These are phyloP conservation scores for Cladosporium sp. DNA, from an alignment of 2,329 filamentous ascomycete genomes.

Conservation along the genomic window DNA sequence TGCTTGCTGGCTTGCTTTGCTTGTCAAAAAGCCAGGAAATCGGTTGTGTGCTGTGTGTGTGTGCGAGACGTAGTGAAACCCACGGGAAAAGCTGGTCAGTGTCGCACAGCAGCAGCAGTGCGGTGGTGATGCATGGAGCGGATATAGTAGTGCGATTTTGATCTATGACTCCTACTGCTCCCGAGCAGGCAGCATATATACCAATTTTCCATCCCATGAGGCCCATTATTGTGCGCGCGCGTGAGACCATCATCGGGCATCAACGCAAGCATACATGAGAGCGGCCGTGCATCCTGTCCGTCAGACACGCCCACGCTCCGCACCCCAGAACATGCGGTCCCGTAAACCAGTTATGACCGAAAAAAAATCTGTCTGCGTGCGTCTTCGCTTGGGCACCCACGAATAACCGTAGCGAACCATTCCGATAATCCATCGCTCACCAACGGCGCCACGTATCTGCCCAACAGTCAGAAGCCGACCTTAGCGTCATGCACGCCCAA, in stretches of 20 bases:
- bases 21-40: slow-evolving; percentile 2
- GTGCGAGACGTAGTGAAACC: slow-evolving; percentile 14
- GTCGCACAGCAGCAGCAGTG: slow-evolving; percentile 15
- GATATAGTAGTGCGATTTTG: slow-evolving; percentile 3
- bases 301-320: not conserved
- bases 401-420: slow-evolving; percentile 1
- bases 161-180: slow-evolving; percentile 13
- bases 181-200: slow-evolving; percentile 11
- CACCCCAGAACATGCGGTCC: not conserved
- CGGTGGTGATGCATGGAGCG: slow-evolving; percentile 9
- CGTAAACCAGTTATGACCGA: not conserved
- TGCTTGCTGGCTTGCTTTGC: not conserved
- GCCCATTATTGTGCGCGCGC: slow-evolving; percentile 7
- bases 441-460: slow-evolving; percentile 19
- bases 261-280: not conserved
- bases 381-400: slow-evolving; percentile 9
- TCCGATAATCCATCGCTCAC: slow-evolving; percentile 9
- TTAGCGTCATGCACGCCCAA: slow-evolving; percentile 16
- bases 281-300: not conserved
- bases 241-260: slow-evolving; percentile 11
- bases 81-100: slow-evolving; percentile 15
- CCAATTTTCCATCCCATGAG: not conserved
- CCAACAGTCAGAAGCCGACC: slow-evolving; percentile 17
- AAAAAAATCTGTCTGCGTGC: slow-evolving; percentile 2
- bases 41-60: slow-evolving; percentile 7